A percentile compares a stretch with the other conserved stretches of the same genome.
phyloP scores from a whole-genome alignment of 2,329 filamentous ascomycete species.

The Colletotrichum magnum region DNA sequence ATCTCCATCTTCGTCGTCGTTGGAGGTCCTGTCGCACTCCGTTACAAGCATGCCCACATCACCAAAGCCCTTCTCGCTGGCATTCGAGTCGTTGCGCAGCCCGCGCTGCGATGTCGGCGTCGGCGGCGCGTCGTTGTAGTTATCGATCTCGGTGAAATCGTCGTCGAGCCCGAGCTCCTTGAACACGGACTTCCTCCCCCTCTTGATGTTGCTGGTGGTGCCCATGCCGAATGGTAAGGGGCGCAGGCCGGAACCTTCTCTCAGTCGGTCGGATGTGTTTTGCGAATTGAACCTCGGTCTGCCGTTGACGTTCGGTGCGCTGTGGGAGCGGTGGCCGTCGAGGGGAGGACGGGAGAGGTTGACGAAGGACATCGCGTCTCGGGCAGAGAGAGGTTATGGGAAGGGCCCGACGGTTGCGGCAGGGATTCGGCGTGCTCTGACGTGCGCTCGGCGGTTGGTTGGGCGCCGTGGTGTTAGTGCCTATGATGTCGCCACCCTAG shows the following conservation, averaged over 20 bases:
- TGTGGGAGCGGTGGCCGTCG: slow-evolving; percentile 26
- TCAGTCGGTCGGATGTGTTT: slow-evolving; percentile 65
- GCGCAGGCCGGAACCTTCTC: slow-evolving; percentile 59
- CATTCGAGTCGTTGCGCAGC: slow-evolving; percentile 33
- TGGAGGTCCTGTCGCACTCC: slow-evolving; percentile 24
- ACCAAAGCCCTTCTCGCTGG: slow-evolving; percentile 50
- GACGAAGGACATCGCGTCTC: slow-evolving; percentile 37
- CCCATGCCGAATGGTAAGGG: slow-evolving; percentile 57
- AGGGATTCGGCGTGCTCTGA: slow-evolving; percentile 26
- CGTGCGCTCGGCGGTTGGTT: slow-evolving; percentile 23
- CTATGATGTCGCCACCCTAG: slow-evolving; percentile 42
- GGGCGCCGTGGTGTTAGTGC: slow-evolving; percentile 1
- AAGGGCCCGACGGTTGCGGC: not conserved
- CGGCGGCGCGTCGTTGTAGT: slow-evolving; percentile 41
- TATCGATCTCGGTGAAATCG: slow-evolving; percentile 42
- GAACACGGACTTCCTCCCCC: slow-evolving; percentile 66
- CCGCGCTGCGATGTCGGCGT: slow-evolving; percentile 12
- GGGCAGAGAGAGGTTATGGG: not conserved
- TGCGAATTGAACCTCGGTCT: slow-evolving; percentile 67
- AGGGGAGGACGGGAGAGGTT: slow-evolving; percentile 36
- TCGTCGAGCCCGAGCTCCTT: slow-evolving; percentile 64
- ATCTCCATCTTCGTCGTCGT: slow-evolving; percentile 28
- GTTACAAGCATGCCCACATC: slow-evolving; percentile 46
- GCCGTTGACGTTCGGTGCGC: slow-evolving; percentile 44
- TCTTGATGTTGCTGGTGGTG: slow-evolving; percentile 62